Evolutionary conservation across 331 rosid genomes (phyloP), one percentile per base, ranked within the genome.

Genomic region (Pyracantha coccinea): DNA sequence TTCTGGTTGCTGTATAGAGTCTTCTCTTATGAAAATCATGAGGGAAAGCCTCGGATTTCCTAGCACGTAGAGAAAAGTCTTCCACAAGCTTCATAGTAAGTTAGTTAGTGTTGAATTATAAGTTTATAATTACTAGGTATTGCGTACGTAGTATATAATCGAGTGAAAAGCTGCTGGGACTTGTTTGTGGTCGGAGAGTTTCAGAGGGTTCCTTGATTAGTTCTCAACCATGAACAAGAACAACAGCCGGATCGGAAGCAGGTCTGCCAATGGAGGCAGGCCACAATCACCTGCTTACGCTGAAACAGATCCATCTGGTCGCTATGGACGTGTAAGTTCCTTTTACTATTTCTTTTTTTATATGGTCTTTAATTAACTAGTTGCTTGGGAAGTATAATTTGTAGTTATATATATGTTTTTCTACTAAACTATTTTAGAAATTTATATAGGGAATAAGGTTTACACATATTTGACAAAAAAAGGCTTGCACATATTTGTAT

Each of bases 221-320:
- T 47, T 41, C 38, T 44, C 53, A 78, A 62, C 63, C 44, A 86
- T 85, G 96, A 57, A 58, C 20, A 61, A 71, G 29, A 61, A 78
- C 76, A 88, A 83, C 73, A 81, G 78, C 24, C 77, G 87, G 80
- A 44, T 74, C 32, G 85, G 83, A 75, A 73, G 7, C 23, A 15
- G 70, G 59, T 21, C 76, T 28, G 73, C 70, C 20, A 75, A 81
- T 66, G 88, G 82, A 79, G 79, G 69, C 69, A 79, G 75, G 77
- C 70, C 82, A 61, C 89, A 77, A 38, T 62, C 59, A 21, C 47
- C 45, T 52, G 87, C 78, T 31, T 93, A 88, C 73, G 92, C 82
- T 71, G 98, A 93, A 86, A 93, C 90, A 20, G 98, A 93, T 45
- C 96, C 98, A 21, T 84, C 98, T 52, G 87, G 90, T 80, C 87